Evolutionary conservation across 441 rosid species (phyloP), one percentile per base, ranked within the genome.

Genomic region (Mallotus repandus): DNA sequence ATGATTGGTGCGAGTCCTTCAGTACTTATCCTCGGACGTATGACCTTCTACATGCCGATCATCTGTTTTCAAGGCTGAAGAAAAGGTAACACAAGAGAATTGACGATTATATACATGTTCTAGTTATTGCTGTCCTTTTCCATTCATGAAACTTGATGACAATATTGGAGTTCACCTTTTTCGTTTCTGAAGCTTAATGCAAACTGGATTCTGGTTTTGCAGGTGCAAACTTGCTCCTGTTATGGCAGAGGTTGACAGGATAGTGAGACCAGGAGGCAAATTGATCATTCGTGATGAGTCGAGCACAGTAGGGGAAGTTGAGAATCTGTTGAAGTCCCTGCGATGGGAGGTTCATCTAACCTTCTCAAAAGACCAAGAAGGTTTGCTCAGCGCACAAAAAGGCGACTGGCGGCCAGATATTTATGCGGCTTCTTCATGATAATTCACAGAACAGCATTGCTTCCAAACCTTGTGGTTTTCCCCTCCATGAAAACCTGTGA

Each of bases 1-100:
- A 93, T 75, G 97, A 93, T 25, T 93, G 96, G 99, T 91, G 98
- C 46, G 97, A 93, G 74, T 93, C 99, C 57, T 96, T 91, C 79
- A 90, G 89, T 81, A 89, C 98, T n/a, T 93, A 91, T 76, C 98
- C 98, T 3, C 81, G 96, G 64, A 84, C 88, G 5, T 91, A 93
- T 22, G 98, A 96, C 74, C 97, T 96, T 58, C 83, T 93, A 43
- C 99, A 96, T 21, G 97, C 97, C 4, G 98, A 93, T 82, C 96
- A 96, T 82, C 97, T 93, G 68, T 90, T 96, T 87, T 91, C 99
- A n/a, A 84, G 74, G 86, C 86, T 96, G 54, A 87, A 81, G 82
- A 75, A 76, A 60, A 87, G 96, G 97, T 90, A 64, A 64, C 4
- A 5, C 43, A 7, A 64, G 19, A 2, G 32, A 29, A 29, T 29